Base-by-base conservation (phyloP, 441 rosid species). In the Lepidium campestre region DNA sequence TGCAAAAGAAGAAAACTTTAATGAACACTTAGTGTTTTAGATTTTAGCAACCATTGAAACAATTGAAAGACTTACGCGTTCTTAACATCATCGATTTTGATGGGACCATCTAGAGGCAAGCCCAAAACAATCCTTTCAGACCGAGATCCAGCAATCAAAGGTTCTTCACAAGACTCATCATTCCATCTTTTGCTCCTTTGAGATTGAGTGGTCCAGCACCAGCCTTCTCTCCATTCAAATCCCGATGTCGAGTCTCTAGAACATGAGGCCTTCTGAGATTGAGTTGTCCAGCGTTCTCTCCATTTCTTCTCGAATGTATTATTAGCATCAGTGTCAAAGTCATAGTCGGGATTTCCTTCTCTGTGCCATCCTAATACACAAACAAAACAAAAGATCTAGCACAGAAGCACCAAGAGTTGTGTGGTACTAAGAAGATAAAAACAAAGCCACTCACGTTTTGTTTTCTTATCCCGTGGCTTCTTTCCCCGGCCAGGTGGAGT, bases 391-490 rank as follows among this genome's bases (percentile, higher is more conserved):
- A 62, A 2, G 22, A 54, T 44, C 9, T 10, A 70, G 29, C 4
- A 39, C 13, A 23, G 0, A 5, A 45, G 23, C 54, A 7, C 0
- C 64, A 71, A 62, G 65, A 47, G 17, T 15, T 71, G 42, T 70
- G 37, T 22, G 25, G 10, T 57, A 48, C 44, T 64, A 32, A 34
- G n/a, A 36, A 48, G 3, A 57, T 40, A 32, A 59, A 8, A 36
- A 45, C 19, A 22, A 62, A 45, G 14, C 6, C 14, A 35, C 56
- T 41, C 61, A 72, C 76, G 63, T 55, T 73, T 73, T 22, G 77
- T 73, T 61, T 61, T 73, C 64, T 73, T 73, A 22, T 73, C 77
- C 4, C 69, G 64, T 37, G 77, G 77, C 35, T 73, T 73, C 41
- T 73, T 73, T 3, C 77, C 77, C 11, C 47, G 40, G 7, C 77